Evolutionary conservation across 225 moss, liverwort and hornwort species (phyloP).

Genomic region (Ulota crispa): DNA sequence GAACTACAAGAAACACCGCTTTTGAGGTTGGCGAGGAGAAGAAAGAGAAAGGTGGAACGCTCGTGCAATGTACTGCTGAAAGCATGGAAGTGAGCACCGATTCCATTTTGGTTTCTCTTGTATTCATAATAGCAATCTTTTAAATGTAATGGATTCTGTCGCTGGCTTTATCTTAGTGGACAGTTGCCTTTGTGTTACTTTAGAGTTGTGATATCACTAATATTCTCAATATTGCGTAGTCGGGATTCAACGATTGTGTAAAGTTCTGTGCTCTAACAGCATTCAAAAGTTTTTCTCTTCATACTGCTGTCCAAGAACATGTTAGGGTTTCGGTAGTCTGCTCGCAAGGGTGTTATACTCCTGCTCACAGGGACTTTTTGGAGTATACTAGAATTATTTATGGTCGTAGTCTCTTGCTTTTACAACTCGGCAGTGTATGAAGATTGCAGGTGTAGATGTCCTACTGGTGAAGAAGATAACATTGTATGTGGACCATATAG

Average conservation of each 20-base stretch:
- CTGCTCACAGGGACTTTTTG: background rate
- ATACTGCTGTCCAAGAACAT: conserved; percentile 22
- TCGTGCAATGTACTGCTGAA: conserved; percentile 14
- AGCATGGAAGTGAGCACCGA: conserved; percentile 22
- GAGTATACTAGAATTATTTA: background rate
- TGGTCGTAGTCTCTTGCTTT: background rate
- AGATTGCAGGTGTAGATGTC: background rate
- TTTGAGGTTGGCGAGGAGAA: background rate
- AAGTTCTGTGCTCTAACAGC: background rate
- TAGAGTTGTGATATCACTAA: background rate
- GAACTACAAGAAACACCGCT: background rate
- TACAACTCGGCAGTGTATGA: background rate
- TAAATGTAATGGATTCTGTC: background rate
- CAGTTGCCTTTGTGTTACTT: background rate
- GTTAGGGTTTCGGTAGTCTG: conserved; percentile 14
- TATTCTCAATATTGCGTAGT: background rate
- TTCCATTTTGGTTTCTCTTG: conserved; percentile 15
- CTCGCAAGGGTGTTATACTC: background rate
- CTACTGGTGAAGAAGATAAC: background rate
- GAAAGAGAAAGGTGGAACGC: conserved; percentile 16
- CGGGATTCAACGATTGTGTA: background rate
- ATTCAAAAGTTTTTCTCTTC: background rate
- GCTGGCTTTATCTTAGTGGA: background rate
- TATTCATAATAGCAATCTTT: background rate
- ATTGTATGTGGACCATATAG: conserved; percentile 19